Evolutionary conservation across 108 stramenopile genomes (phyloP), one percentile per base, ranked within the genome.

Genomic region (Hondaea fermentalgiana): DNA sequence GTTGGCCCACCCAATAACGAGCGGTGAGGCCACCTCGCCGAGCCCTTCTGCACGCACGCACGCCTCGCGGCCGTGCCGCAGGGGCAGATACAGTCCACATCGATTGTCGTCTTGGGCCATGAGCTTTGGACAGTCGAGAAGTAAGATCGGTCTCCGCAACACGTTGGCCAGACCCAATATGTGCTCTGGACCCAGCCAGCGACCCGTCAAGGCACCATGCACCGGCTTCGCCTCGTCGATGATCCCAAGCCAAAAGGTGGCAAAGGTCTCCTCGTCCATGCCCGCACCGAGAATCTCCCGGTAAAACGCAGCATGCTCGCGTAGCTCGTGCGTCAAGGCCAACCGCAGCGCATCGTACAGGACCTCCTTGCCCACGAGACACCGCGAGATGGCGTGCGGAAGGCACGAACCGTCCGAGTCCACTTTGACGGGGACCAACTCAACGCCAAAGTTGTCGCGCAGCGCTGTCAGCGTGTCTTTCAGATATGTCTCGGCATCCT

Each of bases 111-210:
- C 51, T 53, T 53, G n/a, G 45, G n/a, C 76, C 49, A 83, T 53
- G 5, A 83, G 28, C 4, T 8, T 45, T 12, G 76, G 49, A 43
- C 17, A 17, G 23, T 83, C 76, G 12, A 83, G 51, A 12, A 83
- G 49, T 6, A 83, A 45, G 49, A 83, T 83, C 4, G 76, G 76
- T 53, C 76, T 83, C 10, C 51, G 45, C 10, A 83, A 23, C 49
- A 83, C 49, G 28, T 83, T 83, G 49, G 76, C 76, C 19, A 83
- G 51, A 55, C 76, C 76, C 10, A 83, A 53, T 0, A 83, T 83
- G 76, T 83, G 76, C 76, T 83, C 76, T 23, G 76, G 76, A 12
- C 76, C 76, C 6, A 83, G 76, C 76, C 76, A 83, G 76, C 76
- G 76, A 17, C 76, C 51, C n/a, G 76, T 53, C 19, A 47, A 16